Percentiles rank a stretch among this genome's conserved stretches.
These are phyloP conservation scores for Allium sativum DNA, from an alignment of 106 monocot species.

Conservation along the genomic window DNA sequence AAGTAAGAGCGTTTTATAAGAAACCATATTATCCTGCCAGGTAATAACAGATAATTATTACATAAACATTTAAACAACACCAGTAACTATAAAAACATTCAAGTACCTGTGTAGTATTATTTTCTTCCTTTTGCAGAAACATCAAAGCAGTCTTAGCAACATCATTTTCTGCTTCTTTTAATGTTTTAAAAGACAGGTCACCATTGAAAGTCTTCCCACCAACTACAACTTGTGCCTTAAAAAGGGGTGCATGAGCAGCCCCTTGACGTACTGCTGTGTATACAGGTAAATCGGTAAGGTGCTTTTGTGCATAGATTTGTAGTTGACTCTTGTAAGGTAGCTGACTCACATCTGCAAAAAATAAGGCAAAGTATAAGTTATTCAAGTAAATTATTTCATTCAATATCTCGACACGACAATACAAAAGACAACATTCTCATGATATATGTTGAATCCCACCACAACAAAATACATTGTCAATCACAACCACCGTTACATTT, in stretches of 20 bases:
- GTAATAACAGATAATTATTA: background rate
- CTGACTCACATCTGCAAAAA: background rate
- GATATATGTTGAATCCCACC: too few relatives aligned
- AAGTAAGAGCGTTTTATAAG: constrained; percentile 60
- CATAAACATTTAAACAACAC: background rate
- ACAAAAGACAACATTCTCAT: too few relatives aligned
- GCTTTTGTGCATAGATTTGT: constrained; percentile 45
- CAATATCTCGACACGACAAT: too few relatives aligned
- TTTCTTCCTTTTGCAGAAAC: constrained; percentile 31
- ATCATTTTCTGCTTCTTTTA: constrained; percentile 65
- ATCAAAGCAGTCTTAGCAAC: constrained; percentile 58
- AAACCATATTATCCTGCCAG: constrained; percentile 25
- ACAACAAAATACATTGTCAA: too few relatives aligned
- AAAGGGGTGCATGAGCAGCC: constrained; percentile 19
- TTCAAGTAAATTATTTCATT: too few relatives aligned
- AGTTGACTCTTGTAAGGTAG: constrained; percentile 47
- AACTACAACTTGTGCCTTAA: constrained; percentile 56
- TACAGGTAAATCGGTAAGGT: constrained; percentile 17
- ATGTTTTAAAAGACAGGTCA: constrained; percentile 22
- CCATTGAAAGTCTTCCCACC: constrained; percentile 50
- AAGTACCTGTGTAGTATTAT: constrained; percentile 9
- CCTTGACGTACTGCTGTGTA: constrained; percentile 34
- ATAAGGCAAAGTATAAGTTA: too few relatives aligned
- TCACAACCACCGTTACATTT: too few relatives aligned
- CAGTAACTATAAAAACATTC: background rate